These are phyloP conservation scores for Chrysoporthe cubensis DNA, from an alignment of 2,329 filamentous ascomycete genomes.

Conservation along the genomic window DNA sequence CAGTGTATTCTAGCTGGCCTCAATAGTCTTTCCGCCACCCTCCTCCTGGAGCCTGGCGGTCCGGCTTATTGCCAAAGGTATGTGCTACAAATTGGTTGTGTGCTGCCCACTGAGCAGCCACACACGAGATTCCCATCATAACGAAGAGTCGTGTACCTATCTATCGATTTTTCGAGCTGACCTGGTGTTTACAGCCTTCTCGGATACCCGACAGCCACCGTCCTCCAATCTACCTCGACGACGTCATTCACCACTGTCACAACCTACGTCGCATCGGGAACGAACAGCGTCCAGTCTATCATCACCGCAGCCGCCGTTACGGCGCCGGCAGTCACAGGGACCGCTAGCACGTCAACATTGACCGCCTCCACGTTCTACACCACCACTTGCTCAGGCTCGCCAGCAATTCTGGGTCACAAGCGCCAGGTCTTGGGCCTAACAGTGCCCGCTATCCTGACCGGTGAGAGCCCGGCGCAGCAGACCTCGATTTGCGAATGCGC, in stretches of 20 bases:
- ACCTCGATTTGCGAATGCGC: conserved; percentile 2
- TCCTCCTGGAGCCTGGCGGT: not conserved
- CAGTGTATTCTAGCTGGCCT: conserved; percentile 3
- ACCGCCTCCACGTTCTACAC: not conserved
- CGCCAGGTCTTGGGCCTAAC: not conserved
- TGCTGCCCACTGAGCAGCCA: not conserved
- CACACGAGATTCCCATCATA: not conserved
- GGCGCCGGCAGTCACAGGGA: not conserved
- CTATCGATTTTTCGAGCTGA: not conserved
- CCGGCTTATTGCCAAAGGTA: conserved; percentile 2
- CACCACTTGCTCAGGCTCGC: not conserved
- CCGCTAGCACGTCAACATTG: not conserved
- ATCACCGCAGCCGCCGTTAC: not conserved
- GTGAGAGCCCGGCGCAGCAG: not conserved
- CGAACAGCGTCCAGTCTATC: not conserved
- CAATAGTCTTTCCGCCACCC: not conserved
- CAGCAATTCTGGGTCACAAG: not conserved
- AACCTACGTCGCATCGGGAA: not conserved
- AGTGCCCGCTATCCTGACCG: not conserved
- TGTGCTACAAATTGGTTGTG: not conserved
- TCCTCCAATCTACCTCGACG: not conserved
- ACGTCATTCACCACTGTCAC: conserved; percentile 1
- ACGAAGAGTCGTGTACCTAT: not conserved
- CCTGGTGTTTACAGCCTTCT: not conserved
- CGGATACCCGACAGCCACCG: not conserved